Evolutionary conservation across 495 filamentous ascomycete genomes (phyloP).

Genomic region (Lophiotrema nucula): DNA sequence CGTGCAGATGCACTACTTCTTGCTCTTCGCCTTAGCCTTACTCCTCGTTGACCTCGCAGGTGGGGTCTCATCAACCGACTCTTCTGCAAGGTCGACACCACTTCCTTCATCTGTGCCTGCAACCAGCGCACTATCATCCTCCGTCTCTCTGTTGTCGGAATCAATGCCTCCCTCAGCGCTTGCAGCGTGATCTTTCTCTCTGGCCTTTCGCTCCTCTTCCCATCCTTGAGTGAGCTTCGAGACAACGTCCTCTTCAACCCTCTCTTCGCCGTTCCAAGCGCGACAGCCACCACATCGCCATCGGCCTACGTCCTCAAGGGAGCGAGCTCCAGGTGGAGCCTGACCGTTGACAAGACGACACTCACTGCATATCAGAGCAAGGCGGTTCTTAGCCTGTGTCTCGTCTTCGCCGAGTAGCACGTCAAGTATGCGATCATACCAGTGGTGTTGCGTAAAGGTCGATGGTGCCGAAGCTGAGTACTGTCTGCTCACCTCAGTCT

Average conservation of each 20-base stretch:
- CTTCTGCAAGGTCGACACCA: constrained; percentile 17
- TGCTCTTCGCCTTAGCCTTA: constrained; percentile 19
- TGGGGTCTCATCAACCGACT: constrained; percentile 15
- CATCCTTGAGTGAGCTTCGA: constrained; percentile 21
- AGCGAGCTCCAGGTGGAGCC: constrained; percentile 82
- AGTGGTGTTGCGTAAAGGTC: constrained; percentile 59
- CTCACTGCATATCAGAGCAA: constrained; percentile 78
- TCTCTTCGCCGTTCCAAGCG: constrained; percentile 78
- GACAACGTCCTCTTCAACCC: constrained; percentile 33
- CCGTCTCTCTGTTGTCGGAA: constrained; percentile 17
- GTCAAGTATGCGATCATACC: constrained; percentile 94
- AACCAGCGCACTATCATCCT: constrained; percentile 6
- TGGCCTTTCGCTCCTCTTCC: constrained; percentile 17
- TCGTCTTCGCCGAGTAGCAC: constrained; percentile 94
- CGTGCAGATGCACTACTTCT: constrained; percentile 21
- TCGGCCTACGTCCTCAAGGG: constrained; percentile 73
- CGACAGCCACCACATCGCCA: constrained; percentile 90
- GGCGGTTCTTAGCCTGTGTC: constrained; percentile 82
- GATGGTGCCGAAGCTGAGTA: constrained; percentile 47
- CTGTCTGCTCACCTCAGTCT: constrained; percentile 38
- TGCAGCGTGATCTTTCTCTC: constrained; percentile 5
- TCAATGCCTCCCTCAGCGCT: constrained; percentile 18
- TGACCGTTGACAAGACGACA: constrained; percentile 95
- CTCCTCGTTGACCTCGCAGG: constrained; percentile 25
- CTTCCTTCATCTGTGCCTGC: constrained; percentile 12